Conservation (phyloP, 2,329 filamentous ascomycete species). For the Tolypocladium endophyticum region DNA sequence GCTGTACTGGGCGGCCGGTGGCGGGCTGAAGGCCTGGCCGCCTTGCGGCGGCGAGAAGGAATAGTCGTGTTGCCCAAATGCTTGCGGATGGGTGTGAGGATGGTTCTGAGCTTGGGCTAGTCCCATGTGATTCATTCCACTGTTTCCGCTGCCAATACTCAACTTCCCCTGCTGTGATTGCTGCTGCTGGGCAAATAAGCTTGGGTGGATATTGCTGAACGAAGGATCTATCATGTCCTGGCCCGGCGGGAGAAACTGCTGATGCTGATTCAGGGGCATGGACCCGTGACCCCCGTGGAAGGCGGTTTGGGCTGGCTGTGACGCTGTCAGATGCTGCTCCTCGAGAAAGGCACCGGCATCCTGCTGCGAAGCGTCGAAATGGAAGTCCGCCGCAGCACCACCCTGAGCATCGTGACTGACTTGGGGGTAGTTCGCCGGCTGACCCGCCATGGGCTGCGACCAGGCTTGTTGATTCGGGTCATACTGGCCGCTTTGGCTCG, state of each 20-base stretch:
- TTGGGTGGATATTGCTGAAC: constrained; percentile 25
- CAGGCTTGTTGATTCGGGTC: constrained; percentile 25
- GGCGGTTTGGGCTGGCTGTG: constrained; percentile 14
- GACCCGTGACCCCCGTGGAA: constrained; percentile 21
- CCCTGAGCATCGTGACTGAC: constrained; percentile 17
- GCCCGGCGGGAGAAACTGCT: constrained; percentile 21
- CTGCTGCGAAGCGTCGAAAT: constrained; percentile 19
- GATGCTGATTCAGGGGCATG: constrained; percentile 15
- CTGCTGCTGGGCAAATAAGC: constrained; percentile 24
- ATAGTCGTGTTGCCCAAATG: constrained; percentile 22
- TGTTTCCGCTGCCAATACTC: constrained; percentile 9
- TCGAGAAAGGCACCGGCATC: constrained; percentile 21
- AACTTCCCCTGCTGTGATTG: constrained; percentile 12
- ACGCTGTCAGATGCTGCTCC: constrained; percentile 15
- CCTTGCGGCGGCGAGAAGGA: constrained; percentile 20
- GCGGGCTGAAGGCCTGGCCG: constrained; percentile 20
- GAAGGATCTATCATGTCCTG: constrained; percentile 26
- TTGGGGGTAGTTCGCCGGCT: constrained; percentile 20
- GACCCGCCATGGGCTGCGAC: constrained; percentile 24
- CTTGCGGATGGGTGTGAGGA: constrained; percentile 18
- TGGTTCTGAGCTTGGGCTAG: constrained; percentile 21
- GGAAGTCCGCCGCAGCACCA: constrained; percentile 19
- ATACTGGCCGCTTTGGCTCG: constrained; percentile 24
- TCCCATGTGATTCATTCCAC: constrained; percentile 13
- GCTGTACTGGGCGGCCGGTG: constrained; percentile 18